Conservation (phyloP, 208 protist species). For the Perkinsela sp. region DNA sequence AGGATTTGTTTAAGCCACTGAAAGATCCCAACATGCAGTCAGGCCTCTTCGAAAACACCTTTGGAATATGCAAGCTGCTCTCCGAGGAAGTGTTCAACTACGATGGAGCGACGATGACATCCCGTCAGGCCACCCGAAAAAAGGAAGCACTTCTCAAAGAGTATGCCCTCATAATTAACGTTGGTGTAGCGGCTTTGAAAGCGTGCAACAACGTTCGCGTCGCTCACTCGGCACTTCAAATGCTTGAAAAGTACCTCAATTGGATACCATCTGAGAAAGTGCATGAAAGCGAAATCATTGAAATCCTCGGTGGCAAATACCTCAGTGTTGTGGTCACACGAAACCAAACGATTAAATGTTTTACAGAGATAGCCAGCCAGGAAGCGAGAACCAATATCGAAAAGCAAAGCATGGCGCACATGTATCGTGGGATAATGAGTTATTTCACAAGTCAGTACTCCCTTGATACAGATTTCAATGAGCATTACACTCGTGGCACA, state of each 20-base stretch:
- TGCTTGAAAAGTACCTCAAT: constrained; percentile 4
- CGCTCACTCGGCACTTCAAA: constrained; percentile 1
- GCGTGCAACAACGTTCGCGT: not conserved
- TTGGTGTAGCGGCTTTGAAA: constrained; percentile 35
- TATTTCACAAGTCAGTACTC: constrained; percentile 10
- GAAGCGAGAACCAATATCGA: constrained; percentile 3
- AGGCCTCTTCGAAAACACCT: constrained; percentile 87
- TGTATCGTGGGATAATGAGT: constrained; percentile 26
- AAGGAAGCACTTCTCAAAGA: constrained; percentile 76
- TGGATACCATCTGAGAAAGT: constrained; percentile 39
- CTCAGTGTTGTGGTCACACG: constrained; percentile 15
- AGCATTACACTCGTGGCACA: constrained; percentile 17
- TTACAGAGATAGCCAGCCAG: constrained; percentile 50
- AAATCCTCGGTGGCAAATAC: constrained; percentile 42
- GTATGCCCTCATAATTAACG: constrained; percentile 74
- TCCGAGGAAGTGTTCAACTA: constrained; percentile 93
- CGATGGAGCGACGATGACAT: constrained; percentile 78
- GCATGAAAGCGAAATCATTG: constrained; percentile 57
- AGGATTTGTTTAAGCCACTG: constrained; percentile 59
- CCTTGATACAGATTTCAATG: constrained; percentile 4
- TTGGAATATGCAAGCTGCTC: constrained; percentile 79
- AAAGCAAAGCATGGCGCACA: constrained; percentile 7
- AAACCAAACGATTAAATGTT: constrained; percentile 40
- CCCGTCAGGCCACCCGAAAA: constrained; percentile 70
- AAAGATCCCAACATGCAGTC: constrained; percentile 50